Evolutionary conservation across 1,139 yeast genomes (phyloP).

Genomic region (Lodderomyces parapsilosis): DNA sequence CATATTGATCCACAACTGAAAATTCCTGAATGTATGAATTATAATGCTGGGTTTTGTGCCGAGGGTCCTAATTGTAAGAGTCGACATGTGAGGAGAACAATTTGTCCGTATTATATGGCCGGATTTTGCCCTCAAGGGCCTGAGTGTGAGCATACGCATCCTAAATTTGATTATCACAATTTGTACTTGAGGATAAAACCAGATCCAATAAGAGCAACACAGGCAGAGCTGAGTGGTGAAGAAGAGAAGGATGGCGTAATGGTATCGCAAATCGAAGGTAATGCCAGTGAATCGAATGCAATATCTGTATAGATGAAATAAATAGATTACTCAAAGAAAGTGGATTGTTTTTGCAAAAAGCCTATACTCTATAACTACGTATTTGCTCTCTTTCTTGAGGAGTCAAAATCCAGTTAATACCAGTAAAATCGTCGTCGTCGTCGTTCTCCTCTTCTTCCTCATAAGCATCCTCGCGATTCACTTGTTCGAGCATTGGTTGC

Average conservation of each 20-base stretch:
- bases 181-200: conserved; percentile 51
- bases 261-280: conserved; percentile 2
- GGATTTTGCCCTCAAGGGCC: conserved; percentile 88
- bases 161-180: conserved; percentile 48
- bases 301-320: conserved; percentile 11
- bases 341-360: neutral
- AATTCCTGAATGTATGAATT: conserved; percentile 83
- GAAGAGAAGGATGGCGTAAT: too few relatives aligned
- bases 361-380: conserved; percentile 43
- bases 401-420: conserved; percentile 77
- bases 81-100: conserved; percentile 73
- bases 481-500: conserved; percentile 15
- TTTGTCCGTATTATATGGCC: conserved; percentile 82
- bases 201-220: conserved; percentile 25
- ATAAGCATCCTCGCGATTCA: conserved; percentile 8
- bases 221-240: conserved; percentile 3
- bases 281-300: conserved; percentile 9
- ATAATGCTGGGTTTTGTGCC: conserved; percentile 87
- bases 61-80: conserved; percentile 86
- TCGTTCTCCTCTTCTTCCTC: conserved; percentile 28
- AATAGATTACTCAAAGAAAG: neutral
- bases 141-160: conserved; percentile 60
- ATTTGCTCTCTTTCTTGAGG: conserved; percentile 69
- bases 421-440: conserved; percentile 39
- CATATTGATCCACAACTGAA: conserved; percentile 90